Base-by-base conservation (phyloP, 83 land plant genomes). In the Diphasiastrum complanatum region DNA sequence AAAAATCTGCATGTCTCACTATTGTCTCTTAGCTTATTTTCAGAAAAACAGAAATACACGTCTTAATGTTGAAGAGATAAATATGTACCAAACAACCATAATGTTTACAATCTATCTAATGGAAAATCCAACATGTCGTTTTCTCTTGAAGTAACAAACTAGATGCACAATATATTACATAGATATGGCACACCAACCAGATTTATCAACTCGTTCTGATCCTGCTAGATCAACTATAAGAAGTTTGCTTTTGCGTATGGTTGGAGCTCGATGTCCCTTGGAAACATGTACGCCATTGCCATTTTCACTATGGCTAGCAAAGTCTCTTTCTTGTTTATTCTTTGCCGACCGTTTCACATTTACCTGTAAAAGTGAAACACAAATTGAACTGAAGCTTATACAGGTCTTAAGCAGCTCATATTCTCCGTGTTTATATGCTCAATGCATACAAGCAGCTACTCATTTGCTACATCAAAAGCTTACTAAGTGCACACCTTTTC, bases 181-280 rank as follows among this genome's bases (percentile, higher is more conserved):
- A 8, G 2, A 46, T 33, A 47, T 41, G 25, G 22, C 22, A 38
- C 29, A 43, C 72, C 33, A 12, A 89, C 95, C 95, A 75, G 95
- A 85, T 48, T 89, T 85, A 61, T 89, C 80, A 40, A 89, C 57
- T 41, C 95, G 76, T 49, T 89, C 95, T 48, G 95, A 89, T 55
- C 91, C 95, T 23, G 95, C 95, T 24, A 89, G 74, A 68, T 89
- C 95, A 33, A 89, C 95, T 22, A 89, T 73, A 61, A 89, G 81
- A 35, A 89, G 70, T 61, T 89, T 89, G 78, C 95, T 81, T 62
- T 79, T 89, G n/a, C 91, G 72, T 16, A 85, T 69, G 19, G 78
- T 58, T 0, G 91, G 83, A n/a, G 84, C 77, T 46, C 72, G 76
- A 5, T 69, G 69, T 46, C 78, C 59, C 59, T 66, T 81, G 3